Base-by-base conservation (phyloP, 768 basidiomycete genomes). In the Rubroboletus pulcherrimus region DNA sequence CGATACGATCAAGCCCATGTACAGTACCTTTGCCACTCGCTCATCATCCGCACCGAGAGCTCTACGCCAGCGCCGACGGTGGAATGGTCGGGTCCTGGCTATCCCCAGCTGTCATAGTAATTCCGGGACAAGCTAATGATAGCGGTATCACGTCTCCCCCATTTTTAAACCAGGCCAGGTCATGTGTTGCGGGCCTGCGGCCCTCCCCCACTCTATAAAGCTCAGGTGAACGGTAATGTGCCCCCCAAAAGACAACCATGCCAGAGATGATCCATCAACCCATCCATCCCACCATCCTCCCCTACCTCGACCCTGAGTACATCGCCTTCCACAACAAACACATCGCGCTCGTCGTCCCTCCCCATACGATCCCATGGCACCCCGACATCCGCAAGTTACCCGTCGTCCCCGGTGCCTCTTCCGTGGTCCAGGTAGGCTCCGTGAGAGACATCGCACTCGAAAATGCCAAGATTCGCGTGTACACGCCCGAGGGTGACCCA, bases 221-320 rank as follows among this genome's bases (percentile, higher is more conserved):
- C 21, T 15, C 34, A 0, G n/a, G 3, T 21, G 29, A 47, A 43
- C n/a, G 29, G 19, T 33, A 35, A 30, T 31, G 15, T 41, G 15
- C 12, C 39, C 35, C 26, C 2, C 8, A 41, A 24, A 38, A 31
- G 38, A 49, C 31, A 50, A 10, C 19, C 35, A 63, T 63, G 62
- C 50, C 62, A 19, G 51, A 53, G 3, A 44, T n/a, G 33, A 24
- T 73, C 39, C 59, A 62, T 51, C 78, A 82, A 50, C 82, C 85
- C 15, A 71, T 90, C 19, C 82, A 88, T 59, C 82, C 85, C 1
- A 80, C 83, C 9, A 70, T 89, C 53, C 64, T 83, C 24, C 59
- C 74, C 7, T 75, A 72, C 29, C 76, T 89, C 48, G 83, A 86
- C 62, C 79, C 85, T 8, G 83, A 87, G 64, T 90, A 87, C 64